Evolutionary conservation across 495 filamentous ascomycete genomes (phyloP).

Genomic region (Astrocystis sublimbata): DNA sequence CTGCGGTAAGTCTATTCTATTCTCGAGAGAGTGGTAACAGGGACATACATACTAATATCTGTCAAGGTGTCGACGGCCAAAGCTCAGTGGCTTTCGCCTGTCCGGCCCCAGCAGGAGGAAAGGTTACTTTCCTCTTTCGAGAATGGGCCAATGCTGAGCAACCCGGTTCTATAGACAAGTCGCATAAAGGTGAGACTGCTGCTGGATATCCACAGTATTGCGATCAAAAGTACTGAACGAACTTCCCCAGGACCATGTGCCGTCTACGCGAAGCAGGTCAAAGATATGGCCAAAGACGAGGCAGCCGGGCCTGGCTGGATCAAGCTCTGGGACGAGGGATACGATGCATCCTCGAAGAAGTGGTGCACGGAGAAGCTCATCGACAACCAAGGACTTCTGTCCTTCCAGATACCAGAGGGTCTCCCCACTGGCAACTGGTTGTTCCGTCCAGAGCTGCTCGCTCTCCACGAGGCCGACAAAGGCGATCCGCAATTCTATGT

Average conservation of each 20-base stretch:
- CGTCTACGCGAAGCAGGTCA: slow-evolving; percentile 69
- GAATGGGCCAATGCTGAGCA: slow-evolving; percentile 56
- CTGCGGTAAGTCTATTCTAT: slow-evolving; percentile 55
- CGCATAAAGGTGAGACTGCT: slow-evolving; percentile 54
- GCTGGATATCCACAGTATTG: neutral
- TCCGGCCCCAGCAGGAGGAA: slow-evolving; percentile 51
- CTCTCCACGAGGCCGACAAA: slow-evolving; percentile 63
- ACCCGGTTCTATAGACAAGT: slow-evolving; percentile 58
- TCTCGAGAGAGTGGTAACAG: neutral
- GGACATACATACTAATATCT: neutral
- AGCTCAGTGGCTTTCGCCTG: slow-evolving; percentile 60
- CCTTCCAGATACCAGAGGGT: slow-evolving; percentile 57
- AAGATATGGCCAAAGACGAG: slow-evolving; percentile 40
- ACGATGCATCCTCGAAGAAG: slow-evolving; percentile 48
- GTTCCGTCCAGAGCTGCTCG: slow-evolving; percentile 65
- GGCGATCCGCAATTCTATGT: slow-evolving; percentile 65
- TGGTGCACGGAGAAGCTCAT: slow-evolving; percentile 74
- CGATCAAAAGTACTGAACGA: neutral
- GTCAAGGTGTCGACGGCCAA: slow-evolving; percentile 56
- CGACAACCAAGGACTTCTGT: slow-evolving; percentile 62
- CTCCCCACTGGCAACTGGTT: slow-evolving; percentile 68
- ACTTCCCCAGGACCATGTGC: slow-evolving; percentile 55
- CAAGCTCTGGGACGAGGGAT: slow-evolving; percentile 73
- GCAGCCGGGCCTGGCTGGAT: slow-evolving; percentile 72
- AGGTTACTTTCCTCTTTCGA: slow-evolving; percentile 64